A percentile compares a stretch with the other conserved stretches of the same genome.
Conservation (phyloP, 176 grass and related monocot species). For the Oryza australiensis region DNA sequence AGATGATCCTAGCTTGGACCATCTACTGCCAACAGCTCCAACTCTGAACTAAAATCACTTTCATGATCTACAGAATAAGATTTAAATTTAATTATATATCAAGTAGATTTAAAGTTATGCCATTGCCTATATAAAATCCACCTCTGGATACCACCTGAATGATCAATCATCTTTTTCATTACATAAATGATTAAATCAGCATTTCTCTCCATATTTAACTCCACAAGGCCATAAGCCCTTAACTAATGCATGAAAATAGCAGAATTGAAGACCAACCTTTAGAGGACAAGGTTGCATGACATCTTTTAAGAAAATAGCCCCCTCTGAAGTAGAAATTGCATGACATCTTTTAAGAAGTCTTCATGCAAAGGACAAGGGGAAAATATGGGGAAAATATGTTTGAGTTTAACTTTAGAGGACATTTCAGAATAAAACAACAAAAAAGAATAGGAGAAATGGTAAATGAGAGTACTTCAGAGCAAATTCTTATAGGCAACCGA, state of each 20-base stretch:
- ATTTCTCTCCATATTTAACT: background rate
- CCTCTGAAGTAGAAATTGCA: constrained; percentile 67
- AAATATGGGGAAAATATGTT: background rate
- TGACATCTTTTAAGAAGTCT: constrained; percentile 78
- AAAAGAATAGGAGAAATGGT: background rate
- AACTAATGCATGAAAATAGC: background rate
- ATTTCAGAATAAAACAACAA: background rate
- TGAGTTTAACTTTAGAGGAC: background rate
- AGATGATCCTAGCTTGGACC: background rate
- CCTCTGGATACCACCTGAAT: constrained; percentile 78
- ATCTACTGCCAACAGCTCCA: constrained; percentile 28
- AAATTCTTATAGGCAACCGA: constrained; percentile 45
- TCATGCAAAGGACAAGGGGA: constrained; percentile 54
- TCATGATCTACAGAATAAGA: constrained; percentile 34
- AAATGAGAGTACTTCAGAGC: constrained; percentile 53
- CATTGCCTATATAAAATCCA: constrained; percentile 83
- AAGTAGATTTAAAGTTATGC: too few relatives aligned
- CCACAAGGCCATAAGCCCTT: background rate
- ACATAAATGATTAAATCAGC: constrained; percentile 10
- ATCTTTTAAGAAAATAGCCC: constrained; percentile 85
- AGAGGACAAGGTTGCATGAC: too few relatives aligned
- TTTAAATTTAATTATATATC: too few relatives aligned
- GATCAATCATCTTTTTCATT: background rate
- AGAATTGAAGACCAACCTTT: constrained; percentile 43
- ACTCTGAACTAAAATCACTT: constrained; percentile 29